Conservation (phyloP, 73 alveolate genomes). For the Tetrahymena borealis region DNA sequence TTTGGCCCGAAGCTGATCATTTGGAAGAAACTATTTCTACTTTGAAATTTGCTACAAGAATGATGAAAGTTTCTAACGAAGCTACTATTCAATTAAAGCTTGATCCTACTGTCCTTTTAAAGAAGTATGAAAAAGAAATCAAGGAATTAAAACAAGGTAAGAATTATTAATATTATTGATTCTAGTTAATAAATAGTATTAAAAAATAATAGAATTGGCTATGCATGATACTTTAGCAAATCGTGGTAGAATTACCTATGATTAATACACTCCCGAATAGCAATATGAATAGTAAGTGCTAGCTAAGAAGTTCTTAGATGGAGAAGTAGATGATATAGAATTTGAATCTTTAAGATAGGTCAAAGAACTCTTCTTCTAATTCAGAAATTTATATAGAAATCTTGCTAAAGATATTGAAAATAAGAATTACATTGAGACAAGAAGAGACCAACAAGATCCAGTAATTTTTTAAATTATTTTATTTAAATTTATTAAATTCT, state of each 20-base stretch:
- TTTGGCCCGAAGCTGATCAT: slow-evolving; percentile 96
- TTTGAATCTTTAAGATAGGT: slow-evolving; percentile 86
- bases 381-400: slow-evolving; percentile 79
- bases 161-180: not conserved
- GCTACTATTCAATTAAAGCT: slow-evolving; percentile 83
- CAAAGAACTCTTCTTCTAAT: slow-evolving; percentile 86
- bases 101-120: slow-evolving; percentile 90
- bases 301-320: slow-evolving; percentile 74
- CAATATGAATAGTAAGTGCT: slow-evolving; percentile 51
- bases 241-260: slow-evolving; percentile 95
- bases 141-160: slow-evolving; percentile 86
- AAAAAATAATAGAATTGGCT: slow-evolving; percentile 98
- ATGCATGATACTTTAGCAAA: slow-evolving; percentile 98
- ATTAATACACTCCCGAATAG: slow-evolving; percentile 93
- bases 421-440: slow-evolving; percentile 41
- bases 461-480: not conserved
- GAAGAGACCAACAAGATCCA: slow-evolving; percentile 40
- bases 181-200: no score
- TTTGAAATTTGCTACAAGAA: slow-evolving; percentile 95
- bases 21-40: slow-evolving; percentile 98
- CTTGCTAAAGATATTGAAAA: slow-evolving; percentile 56
- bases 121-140: slow-evolving; percentile 93
- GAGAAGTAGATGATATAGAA: slow-evolving; percentile 83
- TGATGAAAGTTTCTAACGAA: slow-evolving; percentile 98
- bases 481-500: not conserved